A percentile compares a stretch with the other conserved stretches of the same genome.
Evolutionary conservation across 2,329 filamentous ascomycete genomes (phyloP).

Genomic region (Didymella exigua): DNA sequence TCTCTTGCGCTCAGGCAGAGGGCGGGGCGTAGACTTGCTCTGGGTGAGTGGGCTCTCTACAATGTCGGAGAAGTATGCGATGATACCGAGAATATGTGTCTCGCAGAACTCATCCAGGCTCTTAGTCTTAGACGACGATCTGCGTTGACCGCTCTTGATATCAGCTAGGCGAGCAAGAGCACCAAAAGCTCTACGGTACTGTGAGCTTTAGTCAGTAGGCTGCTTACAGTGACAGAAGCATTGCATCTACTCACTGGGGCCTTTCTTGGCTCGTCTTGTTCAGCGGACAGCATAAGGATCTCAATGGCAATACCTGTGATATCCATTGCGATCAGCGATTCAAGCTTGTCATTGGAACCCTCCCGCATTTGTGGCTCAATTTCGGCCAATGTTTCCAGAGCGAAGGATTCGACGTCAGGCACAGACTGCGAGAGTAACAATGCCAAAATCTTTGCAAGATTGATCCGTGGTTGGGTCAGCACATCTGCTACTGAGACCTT

Average conservation of each 20-base stretch:
- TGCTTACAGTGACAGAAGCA: not conserved
- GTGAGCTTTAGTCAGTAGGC: slow-evolving; percentile 16
- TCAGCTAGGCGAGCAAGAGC: slow-evolving; percentile 55
- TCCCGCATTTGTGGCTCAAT: slow-evolving; percentile 73
- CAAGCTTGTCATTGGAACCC: slow-evolving; percentile 61
- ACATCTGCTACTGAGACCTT: slow-evolving; percentile 64
- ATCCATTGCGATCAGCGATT: slow-evolving; percentile 73
- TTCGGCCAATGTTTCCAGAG: slow-evolving; percentile 70
- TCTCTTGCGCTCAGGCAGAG: slow-evolving; percentile 71
- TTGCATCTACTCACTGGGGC: slow-evolving; percentile 58
- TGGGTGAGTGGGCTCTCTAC: slow-evolving; percentile 69
- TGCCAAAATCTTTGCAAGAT: slow-evolving; percentile 64
- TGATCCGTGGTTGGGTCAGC: slow-evolving; percentile 61
- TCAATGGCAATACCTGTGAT: slow-evolving; percentile 78
- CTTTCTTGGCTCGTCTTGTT: slow-evolving; percentile 62
- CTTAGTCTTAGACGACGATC: slow-evolving; percentile 57
- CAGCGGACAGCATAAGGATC: slow-evolving; percentile 78
- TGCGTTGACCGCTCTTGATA: slow-evolving; percentile 54
- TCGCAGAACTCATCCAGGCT: slow-evolving; percentile 77
- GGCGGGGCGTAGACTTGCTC: slow-evolving; percentile 55
- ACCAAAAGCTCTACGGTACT: slow-evolving; percentile 57
- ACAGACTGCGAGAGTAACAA: slow-evolving; percentile 65
- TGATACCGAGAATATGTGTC: slow-evolving; percentile 82
- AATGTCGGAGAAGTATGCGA: slow-evolving; percentile 77
- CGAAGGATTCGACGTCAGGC: slow-evolving; percentile 68